Evolutionary conservation across 2,329 filamentous ascomycete genomes (phyloP), one percentile per base, ranked within the genome.

Genomic region (Aspergillus puulaauensis): DNA sequence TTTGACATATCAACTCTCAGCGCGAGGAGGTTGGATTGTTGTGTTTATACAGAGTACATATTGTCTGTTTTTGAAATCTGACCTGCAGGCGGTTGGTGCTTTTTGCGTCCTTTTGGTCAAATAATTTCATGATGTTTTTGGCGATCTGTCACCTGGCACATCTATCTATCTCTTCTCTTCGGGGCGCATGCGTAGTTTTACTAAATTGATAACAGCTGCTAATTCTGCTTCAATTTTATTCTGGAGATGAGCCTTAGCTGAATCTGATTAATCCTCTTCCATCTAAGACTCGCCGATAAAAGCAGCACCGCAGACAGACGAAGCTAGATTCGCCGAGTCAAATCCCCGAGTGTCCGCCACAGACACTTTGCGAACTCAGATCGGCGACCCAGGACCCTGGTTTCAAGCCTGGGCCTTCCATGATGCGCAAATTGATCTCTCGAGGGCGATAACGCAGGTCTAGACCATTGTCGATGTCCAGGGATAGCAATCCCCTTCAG

Each of bases 401-500:
- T 31, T 50, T 39, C 51, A 54, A 57, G 49, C 53, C 45, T 46
- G 39, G 41, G 23, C 56, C 33, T 17, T 41, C 24, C 46, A 12
- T 27, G 6, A 35, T 43, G 46, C 41, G 40, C 41, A 23, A 43
- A 47, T 45, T 21, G 47, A 39, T 23, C 43, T 17, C 17, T 58
- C 31, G 39, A 52, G 41, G 54, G 50, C 54, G 44, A 55, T 58
- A 49, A 24, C 59, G 46, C 43, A 58, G 64, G 64, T 70, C 70
- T 72, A 70, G 70, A 70, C 68, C 69, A 44, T 33, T 47, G 58
- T 60, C 49, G 61, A 58, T 48, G 56, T 59, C 50, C 55, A 64
- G 60, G 56, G 49, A 54, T 61, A 55, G 56, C 43, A 39, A 49
- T 54, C 45, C 56, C 40, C 50, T 33, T 39, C 23, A 66, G 64